Evolutionary conservation across 352 stramenopile species (phyloP).

Genomic region (Peronospora belbahrii): DNA sequence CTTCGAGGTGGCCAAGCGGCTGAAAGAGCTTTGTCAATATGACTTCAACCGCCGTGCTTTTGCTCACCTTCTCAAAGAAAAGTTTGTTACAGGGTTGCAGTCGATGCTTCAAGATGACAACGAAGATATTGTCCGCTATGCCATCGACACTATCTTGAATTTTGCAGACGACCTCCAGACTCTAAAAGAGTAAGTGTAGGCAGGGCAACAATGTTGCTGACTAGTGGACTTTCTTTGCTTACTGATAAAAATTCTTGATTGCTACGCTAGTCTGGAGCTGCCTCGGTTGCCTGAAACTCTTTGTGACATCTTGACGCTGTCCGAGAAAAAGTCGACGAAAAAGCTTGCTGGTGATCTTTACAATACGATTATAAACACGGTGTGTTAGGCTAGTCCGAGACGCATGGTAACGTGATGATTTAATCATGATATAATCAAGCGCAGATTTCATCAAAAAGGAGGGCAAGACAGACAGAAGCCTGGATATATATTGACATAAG

Average conservation of each 20-base stretch:
- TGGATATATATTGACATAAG: not conserved
- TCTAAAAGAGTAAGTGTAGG: conserved; percentile 34
- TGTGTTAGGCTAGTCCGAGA: conserved; percentile 31
- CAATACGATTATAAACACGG: conserved; percentile 45
- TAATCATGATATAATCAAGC: too few species aligned
- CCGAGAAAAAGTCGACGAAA: conserved; percentile 62
- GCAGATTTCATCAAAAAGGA: conserved; percentile 8
- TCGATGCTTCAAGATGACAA: conserved; percentile 63
- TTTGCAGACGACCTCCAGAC: conserved; percentile 47
- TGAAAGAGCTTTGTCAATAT: conserved; percentile 71
- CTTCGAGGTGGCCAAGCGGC: conserved; percentile 57
- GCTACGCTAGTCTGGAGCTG: conserved; percentile 36
- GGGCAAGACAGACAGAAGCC: conserved; percentile 12
- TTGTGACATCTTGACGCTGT: conserved; percentile 42
- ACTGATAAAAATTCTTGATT: too few species aligned
- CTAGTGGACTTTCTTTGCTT: not conserved
- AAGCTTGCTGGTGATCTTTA: conserved; percentile 63
- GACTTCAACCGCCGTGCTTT: conserved; percentile 43
- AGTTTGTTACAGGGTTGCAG: conserved; percentile 44
- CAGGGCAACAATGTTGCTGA: not conserved
- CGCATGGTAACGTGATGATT: conserved; percentile 4
- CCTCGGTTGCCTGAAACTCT: conserved; percentile 53
- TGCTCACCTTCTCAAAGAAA: conserved; percentile 31
- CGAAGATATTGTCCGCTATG: conserved; percentile 70
- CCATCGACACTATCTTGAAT: conserved; percentile 64